phyloP scores from a whole-genome alignment of 345 rosid species.

The Camelina sativa region DNA sequence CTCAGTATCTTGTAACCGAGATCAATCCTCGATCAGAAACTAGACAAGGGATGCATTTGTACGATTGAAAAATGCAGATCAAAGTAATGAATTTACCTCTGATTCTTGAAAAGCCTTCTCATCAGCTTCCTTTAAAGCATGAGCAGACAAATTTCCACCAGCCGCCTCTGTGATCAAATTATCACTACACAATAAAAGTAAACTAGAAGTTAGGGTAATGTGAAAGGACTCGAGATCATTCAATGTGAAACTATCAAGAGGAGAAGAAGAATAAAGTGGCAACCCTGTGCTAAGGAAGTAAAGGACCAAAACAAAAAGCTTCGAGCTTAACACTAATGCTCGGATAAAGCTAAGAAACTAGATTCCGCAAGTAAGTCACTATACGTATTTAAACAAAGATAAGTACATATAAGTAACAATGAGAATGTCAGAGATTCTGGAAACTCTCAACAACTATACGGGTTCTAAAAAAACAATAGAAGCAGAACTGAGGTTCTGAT shows the following conservation, averaged over 20 bases:
- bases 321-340: conserved; percentile 1
- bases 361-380: conserved; percentile 3
- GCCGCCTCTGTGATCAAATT: conserved; percentile 80
- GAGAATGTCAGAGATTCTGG: neutral
- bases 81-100: conserved; percentile 56
- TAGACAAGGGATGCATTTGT: conserved; percentile 2
- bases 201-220: conserved; percentile 7
- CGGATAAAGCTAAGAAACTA: conserved; percentile 9
- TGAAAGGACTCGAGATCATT: neutral
- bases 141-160: conserved; percentile 69
- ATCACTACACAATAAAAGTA: conserved; percentile 56
- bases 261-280: neutral
- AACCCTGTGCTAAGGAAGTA: neutral
- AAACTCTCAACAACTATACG: neutral
- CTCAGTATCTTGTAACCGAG: neutral
- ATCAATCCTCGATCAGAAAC: conserved; percentile 12
- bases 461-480: neutral
- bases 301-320: neutral
- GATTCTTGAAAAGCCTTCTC: conserved; percentile 69
- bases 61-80: neutral
- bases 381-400: neutral
- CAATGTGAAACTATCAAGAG: neutral
- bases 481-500: neutral
- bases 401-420: conserved; percentile 3
- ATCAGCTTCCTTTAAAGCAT: conserved; percentile 64